Base-by-base conservation (phyloP, 305 asterid genomes). In the Fraxinus ornus region DNA sequence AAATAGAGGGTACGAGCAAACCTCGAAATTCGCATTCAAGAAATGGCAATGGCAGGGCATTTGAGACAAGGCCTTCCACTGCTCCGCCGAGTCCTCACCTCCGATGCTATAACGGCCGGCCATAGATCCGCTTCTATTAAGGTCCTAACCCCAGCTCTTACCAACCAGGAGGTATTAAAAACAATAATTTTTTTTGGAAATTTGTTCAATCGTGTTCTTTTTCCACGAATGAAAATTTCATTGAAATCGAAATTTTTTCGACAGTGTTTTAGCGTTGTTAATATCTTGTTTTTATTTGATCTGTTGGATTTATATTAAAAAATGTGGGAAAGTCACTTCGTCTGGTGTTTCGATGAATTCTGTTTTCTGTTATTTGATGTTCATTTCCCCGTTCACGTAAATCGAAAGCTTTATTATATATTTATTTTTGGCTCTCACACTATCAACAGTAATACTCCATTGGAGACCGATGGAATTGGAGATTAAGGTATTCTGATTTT, bases 21-120 rank as follows among this genome's bases (percentile, higher is more conserved):
- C 22, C 24, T 21, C 70, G 32, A 72, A 79, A 79, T 17, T 55
- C 22, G 64, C 19, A 41, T 80, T 79, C 30, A 81, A 19, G 78
- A 72, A 83, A 88, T 88, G 88, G 91, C 94, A 82, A 92, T 92
- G 92, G 89, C 97, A 81, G 95, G 84, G 77, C 94, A 94, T 37
- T 83, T 92, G 86, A 89, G 95, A 89, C 92, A 94, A 36, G 86
- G 87, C 64, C 82, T 92, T 57, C 91, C 97, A 62, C 87, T 92
- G 76, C 83, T 91, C 87, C 96, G 96, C 82, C 89, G 84, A 64
- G 85, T 89, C 80, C 77, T 86, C 35, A 41, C 89, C 72, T 62
- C 15, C 32, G 32, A 62, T 10, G 8, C 71, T 62, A 2, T 62
- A 2, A 82, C 88, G 44, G 78, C 91, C 33, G 86, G 85, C 57